These are phyloP conservation scores for Pelargonium myrrhifolium DNA, from an alignment of 441 rosid genomes.

Conservation along the genomic window DNA sequence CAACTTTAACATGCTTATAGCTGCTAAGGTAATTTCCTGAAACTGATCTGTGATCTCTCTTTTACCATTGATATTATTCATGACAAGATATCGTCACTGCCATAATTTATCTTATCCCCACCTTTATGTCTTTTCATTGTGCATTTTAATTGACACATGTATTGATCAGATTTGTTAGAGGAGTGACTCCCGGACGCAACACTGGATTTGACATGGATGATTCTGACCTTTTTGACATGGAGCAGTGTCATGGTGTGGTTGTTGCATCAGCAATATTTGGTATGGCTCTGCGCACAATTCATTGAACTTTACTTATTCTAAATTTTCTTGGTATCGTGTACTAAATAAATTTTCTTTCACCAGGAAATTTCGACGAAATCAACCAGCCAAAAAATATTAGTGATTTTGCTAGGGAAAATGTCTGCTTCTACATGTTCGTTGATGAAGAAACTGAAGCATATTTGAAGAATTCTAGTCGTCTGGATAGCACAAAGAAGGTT, in stretches of 20 bases:
- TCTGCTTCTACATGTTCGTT: constrained; percentile 81
- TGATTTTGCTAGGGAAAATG: constrained; percentile 52
- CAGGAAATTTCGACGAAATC: constrained; percentile 83
- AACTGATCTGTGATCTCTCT: neutral
- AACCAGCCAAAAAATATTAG: constrained; percentile 74
- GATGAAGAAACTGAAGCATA: constrained; percentile 81
- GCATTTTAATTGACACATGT: constrained; percentile 10
- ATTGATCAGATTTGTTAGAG: constrained; percentile 62
- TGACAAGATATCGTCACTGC: neutral
- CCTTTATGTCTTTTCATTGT: constrained; percentile 4
- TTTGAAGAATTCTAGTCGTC: constrained; percentile 46
- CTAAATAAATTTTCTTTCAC: constrained; percentile 15
- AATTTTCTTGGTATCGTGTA: constrained; percentile 19
- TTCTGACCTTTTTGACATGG: constrained; percentile 65
- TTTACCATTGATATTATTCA: neutral
- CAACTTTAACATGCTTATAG: neutral
- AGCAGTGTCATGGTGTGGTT: constrained; percentile 67
- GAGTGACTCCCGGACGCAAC: constrained; percentile 59
- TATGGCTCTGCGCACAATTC: constrained; percentile 27
- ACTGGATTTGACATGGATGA: constrained; percentile 79
- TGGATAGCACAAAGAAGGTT: constrained; percentile 41
- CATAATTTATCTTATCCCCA: constrained; percentile 5
- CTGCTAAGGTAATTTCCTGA: neutral
- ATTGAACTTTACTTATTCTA: constrained; percentile 11
- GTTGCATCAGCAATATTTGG: constrained; percentile 91